phyloP scores from a whole-genome alignment of 1,139 yeast genomes.

The Blastobotrys indianensis region DNA sequence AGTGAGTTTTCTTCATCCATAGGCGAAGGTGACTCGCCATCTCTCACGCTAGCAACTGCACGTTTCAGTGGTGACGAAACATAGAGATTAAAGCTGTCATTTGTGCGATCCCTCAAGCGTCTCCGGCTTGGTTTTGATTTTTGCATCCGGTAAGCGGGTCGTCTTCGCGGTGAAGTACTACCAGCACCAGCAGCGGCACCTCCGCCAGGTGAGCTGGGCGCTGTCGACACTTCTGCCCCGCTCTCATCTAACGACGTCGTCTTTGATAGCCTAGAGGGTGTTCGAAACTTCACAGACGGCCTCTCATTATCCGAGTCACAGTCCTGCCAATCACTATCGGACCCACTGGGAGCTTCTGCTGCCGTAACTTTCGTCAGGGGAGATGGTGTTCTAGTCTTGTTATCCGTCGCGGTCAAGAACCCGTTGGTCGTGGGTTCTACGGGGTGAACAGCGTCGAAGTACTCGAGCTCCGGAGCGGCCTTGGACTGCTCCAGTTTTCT shows the following conservation, averaged over 20 bases:
- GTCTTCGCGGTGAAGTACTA: neutral
- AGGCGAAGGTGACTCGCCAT: too few relatives aligned
- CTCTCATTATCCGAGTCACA: conserved; percentile 12
- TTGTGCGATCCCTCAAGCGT: conserved; percentile 7
- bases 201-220: neutral
- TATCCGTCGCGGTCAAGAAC: too few relatives aligned
- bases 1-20: neutral
- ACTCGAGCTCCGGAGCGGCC: too few relatives aligned
- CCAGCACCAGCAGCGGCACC: neutral
- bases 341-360: conserved; percentile 1
- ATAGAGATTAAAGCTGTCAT: conserved; percentile 7
- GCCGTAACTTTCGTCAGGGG: neutral
- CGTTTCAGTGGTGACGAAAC: conserved; percentile 8
- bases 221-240: neutral
- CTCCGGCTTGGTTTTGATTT: conserved; percentile 2
- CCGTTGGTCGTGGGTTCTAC: too few relatives aligned
- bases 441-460: too few relatives aligned
- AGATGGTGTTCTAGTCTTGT: too few relatives aligned
- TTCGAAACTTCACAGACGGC: conserved; percentile 8
- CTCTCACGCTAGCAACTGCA: too few relatives aligned
- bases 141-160: conserved; percentile 3
- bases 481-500: too few relatives aligned
- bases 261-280: conserved; percentile 10
- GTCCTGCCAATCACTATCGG: conserved; percentile 17
- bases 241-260: conserved; percentile 1